phyloP scores from a whole-genome alignment of 2,329 filamentous ascomycete genomes.

The Xylariaceae sp. region DNA sequence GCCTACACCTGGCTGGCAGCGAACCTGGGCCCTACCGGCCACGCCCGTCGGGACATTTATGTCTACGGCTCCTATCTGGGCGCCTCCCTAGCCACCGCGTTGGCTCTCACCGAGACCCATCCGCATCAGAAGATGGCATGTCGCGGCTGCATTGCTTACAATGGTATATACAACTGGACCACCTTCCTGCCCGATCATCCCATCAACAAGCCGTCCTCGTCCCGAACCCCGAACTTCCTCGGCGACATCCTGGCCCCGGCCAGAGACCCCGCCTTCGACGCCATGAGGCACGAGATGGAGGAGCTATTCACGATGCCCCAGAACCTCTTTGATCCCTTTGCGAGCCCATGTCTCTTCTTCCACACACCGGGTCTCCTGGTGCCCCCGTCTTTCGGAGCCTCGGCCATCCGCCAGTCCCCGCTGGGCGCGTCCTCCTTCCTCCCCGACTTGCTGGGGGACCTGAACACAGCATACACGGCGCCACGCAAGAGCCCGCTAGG shows the following conservation, averaged over 20 bases:
- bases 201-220: slow-evolving; percentile 27
- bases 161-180: slow-evolving; percentile 60
- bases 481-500: slow-evolving; percentile 27
- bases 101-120: slow-evolving; percentile 50
- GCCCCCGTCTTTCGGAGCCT: slow-evolving; percentile 36
- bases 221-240: slow-evolving; percentile 6
- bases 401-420: slow-evolving; percentile 18
- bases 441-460: slow-evolving; percentile 2
- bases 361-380: slow-evolving; percentile 41
- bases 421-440: slow-evolving; percentile 14
- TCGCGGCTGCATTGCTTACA: slow-evolving; percentile 47
- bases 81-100: slow-evolving; percentile 46
- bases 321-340: slow-evolving; percentile 52
- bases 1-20: slow-evolving; percentile 46
- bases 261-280: slow-evolving; percentile 27
- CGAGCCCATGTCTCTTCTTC: slow-evolving; percentile 51
- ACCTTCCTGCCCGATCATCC: slow-evolving; percentile 48
- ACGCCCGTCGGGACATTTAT: slow-evolving; percentile 33
- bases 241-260: slow-evolving; percentile 16
- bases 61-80: slow-evolving; percentile 53
- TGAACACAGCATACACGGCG: slow-evolving; percentile 2
- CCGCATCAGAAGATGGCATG: slow-evolving; percentile 36
- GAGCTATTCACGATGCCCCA: slow-evolving; percentile 41
- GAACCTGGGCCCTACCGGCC: slow-evolving; percentile 31
- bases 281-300: slow-evolving; percentile 28